Evolutionary conservation across 371 early-diverging fungal species (phyloP).

Genomic region (Coemansia sp.): DNA sequence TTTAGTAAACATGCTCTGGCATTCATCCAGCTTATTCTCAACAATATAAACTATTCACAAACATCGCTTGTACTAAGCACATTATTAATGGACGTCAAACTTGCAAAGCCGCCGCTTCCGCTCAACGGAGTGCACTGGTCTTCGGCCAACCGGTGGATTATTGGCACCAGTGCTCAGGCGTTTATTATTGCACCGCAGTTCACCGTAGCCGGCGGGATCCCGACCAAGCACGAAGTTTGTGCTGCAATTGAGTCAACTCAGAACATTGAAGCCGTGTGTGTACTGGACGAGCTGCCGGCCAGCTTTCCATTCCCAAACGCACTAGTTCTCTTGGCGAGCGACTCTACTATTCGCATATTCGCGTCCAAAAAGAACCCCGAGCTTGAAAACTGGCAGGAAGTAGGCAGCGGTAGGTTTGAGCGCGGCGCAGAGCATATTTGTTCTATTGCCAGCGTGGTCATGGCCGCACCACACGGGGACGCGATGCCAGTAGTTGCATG

Average conservation of each 20-base stretch:
- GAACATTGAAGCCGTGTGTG: slow-evolving; percentile 28
- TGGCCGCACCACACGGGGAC: neutral
- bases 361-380: slow-evolving; percentile 19
- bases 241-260: slow-evolving; percentile 13
- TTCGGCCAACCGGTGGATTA: slow-evolving; percentile 28
- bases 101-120: slow-evolving; percentile 10
- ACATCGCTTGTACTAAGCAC: neutral
- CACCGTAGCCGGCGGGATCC: neutral
- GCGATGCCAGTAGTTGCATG: slow-evolving; percentile 19
- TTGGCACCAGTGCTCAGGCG: slow-evolving; percentile 15
- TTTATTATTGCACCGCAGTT: slow-evolving; percentile 22
- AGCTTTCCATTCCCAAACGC: slow-evolving; percentile 11
- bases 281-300: slow-evolving; percentile 19
- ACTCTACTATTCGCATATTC: slow-evolving; percentile 31
- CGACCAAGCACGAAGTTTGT: slow-evolving; percentile 9
- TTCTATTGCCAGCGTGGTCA: slow-evolving; percentile 6
- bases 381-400: slow-evolving; percentile 20
- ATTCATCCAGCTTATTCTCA: neutral
- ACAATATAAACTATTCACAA: neutral
- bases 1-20: neutral
- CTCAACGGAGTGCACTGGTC: slow-evolving; percentile 27
- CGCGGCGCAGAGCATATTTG: slow-evolving; percentile 18
- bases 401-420: slow-evolving; percentile 24
- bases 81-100: slow-evolving; percentile 19
- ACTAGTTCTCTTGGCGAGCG: slow-evolving; percentile 23